phyloP scores from a whole-genome alignment of 257 asterid genomes.

The Penstemon newberryi region DNA sequence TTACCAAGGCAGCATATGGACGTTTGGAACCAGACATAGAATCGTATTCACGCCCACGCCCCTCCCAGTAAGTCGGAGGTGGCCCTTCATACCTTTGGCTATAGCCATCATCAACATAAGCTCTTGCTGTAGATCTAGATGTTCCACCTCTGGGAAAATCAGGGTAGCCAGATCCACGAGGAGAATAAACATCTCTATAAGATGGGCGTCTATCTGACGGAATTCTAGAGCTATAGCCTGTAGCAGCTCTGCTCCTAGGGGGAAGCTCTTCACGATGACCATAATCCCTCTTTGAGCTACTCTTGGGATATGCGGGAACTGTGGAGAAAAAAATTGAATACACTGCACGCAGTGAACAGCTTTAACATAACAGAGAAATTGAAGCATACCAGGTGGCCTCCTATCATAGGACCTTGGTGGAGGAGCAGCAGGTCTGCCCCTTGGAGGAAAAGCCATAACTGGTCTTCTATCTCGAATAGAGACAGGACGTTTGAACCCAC shows the following conservation, averaged over 20 bases:
- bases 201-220: constrained; percentile 69
- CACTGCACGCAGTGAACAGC: constrained; percentile 4
- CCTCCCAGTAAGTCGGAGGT: constrained; percentile 72
- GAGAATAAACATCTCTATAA: constrained; percentile 74
- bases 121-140: constrained; percentile 62
- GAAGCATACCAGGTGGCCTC: constrained; percentile 78
- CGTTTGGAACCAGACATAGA: constrained; percentile 89
- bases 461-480: constrained; percentile 74
- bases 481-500: constrained; percentile 66
- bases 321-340: constrained; percentile 25
- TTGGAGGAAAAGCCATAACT: constrained; percentile 60
- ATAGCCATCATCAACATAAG: constrained; percentile 82
- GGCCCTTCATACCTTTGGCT: constrained; percentile 86
- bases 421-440: constrained; percentile 74
- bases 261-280: constrained; percentile 66
- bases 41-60: constrained; percentile 71
- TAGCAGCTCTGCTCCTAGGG: constrained; percentile 75
- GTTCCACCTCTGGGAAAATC: constrained; percentile 75
- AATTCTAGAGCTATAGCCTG: constrained; percentile 61
- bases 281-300: constrained; percentile 73
- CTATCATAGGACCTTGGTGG: constrained; percentile 81
- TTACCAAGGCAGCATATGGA: constrained; percentile 73
- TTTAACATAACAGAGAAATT: constrained; percentile 7
- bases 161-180: constrained; percentile 75
- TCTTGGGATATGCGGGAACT: constrained; percentile 77